Conservation (phyloP, 441 rosid species). For the Jatropha podagrica region DNA sequence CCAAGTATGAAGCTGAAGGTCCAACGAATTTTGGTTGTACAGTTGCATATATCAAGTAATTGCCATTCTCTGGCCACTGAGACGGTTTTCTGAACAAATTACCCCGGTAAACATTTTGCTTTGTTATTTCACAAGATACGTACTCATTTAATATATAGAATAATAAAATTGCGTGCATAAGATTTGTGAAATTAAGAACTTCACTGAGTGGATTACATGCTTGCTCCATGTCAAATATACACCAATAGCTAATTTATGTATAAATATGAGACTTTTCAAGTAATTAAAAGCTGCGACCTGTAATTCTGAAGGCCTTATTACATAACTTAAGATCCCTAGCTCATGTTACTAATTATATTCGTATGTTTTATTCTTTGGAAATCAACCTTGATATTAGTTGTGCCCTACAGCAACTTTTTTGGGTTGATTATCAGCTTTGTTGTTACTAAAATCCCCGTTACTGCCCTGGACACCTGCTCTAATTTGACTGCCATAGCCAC, state of each 20-base stretch:
- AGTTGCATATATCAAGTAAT: conserved; percentile 76
- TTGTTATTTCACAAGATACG: not conserved
- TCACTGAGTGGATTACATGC: not conserved
- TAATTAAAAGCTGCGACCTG: not conserved
- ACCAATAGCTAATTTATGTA: not conserved
- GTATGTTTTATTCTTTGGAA: conserved; percentile 8
- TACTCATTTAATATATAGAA: not conserved
- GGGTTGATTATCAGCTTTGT: not conserved
- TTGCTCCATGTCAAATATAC: not conserved
- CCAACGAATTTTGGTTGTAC: conserved; percentile 87
- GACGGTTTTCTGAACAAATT: not conserved
- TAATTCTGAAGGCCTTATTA: not conserved
- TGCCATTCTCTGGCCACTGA: not conserved
- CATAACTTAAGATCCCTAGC: not conserved
- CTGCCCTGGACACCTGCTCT: not conserved
- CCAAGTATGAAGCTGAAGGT: conserved; percentile 69
- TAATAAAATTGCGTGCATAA: not conserved
- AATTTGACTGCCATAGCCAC: too few relatives aligned
- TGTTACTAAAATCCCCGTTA: not conserved
- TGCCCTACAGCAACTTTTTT: not conserved
- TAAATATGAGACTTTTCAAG: not conserved
- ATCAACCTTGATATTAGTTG: conserved; percentile 1
- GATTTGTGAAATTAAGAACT: not conserved
- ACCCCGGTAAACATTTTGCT: not conserved
- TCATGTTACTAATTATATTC: not conserved